These are phyloP conservation scores for Colletotrichum sp. DNA, from an alignment of 2,329 filamentous ascomycete genomes.

Conservation along the genomic window DNA sequence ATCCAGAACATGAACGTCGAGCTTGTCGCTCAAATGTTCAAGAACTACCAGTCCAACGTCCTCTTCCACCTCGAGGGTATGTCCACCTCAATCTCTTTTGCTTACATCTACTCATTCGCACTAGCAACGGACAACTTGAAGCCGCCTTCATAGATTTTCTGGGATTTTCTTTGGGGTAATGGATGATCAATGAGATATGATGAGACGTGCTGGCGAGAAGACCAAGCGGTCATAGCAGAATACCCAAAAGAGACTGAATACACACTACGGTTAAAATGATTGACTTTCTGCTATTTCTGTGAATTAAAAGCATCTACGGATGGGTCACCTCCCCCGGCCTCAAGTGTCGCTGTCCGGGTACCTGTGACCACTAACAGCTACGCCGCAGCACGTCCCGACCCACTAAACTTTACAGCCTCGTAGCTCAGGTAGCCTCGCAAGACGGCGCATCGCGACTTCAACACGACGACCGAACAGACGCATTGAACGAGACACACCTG, in stretches of 20 bases:
- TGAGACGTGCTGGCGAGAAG: not conserved
- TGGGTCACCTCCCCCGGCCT: not conserved
- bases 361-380: not conserved
- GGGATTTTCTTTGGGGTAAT: not conserved
- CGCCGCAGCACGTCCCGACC: not conserved
- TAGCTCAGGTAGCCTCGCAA: constrained; percentile 33
- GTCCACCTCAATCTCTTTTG: not conserved
- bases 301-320: not conserved
- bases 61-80: constrained; percentile 95
- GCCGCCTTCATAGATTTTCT: constrained; percentile 66
- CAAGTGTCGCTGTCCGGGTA: not conserved
- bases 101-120: not conserved
- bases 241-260: not conserved
- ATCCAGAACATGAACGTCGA: constrained; percentile 99
- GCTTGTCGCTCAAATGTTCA: constrained; percentile 98
- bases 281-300: not conserved
- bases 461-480: constrained; percentile 6
- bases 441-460: constrained; percentile 3
- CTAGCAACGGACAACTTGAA: constrained; percentile 57
- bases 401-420: constrained; percentile 28
- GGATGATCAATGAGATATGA: constrained; percentile 13
- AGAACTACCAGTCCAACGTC: constrained; percentile 98
- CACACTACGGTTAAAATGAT: not conserved
- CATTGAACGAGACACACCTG: constrained; percentile 11
- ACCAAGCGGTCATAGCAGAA: not conserved